Evolutionary conservation across 1,139 yeast species (phyloP), one percentile per base, ranked within the genome.

Genomic region (Yamadazyma aaseri): DNA sequence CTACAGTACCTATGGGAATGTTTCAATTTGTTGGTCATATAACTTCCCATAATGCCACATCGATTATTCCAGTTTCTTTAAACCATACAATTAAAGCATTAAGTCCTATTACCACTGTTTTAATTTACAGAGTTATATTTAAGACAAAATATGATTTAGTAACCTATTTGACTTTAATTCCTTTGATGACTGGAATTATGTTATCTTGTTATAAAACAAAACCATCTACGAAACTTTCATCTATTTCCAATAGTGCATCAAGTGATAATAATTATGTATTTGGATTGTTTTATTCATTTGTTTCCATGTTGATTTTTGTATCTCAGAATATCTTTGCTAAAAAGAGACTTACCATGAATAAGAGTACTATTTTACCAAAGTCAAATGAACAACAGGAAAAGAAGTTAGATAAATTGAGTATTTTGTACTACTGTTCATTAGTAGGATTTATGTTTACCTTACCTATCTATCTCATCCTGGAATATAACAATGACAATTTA

Each of bases 21-120:
- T 90, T 90, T 60, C 97, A 90, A 63, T 84, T 90, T 44, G 66
- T 81, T 20, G 97, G 97, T 13, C 97, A 90, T 58, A 77, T 89
- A 40, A 78, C 95, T 9, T 79, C 95, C 5, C 96, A 89, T 56
- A 84, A 85, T 57, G 92, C 97, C 16, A 87, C 96, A 2, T 76
- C 89, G 3, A 60, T 83, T 41, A 85, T 90, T 31, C 96, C 97
- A 0, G 96, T 90, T 12, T 85, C 96, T 4, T 63, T 90, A 45
- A 96, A 90, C 17, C 96, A 89, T 58, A 89, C 96, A 12, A 81
- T 90, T 48, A 90, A 90, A 61, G 92, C 96, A 1, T 67, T 89
- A 29, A 82, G 95, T 29, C 97, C 97, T 2, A 67, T 90, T 24
- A 75, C 86, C 32, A 90, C 97, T 0, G 96, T 90, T n/a, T 60